Conservation (phyloP, 345 rosid species). For the Dipteronia dyeriana region DNA sequence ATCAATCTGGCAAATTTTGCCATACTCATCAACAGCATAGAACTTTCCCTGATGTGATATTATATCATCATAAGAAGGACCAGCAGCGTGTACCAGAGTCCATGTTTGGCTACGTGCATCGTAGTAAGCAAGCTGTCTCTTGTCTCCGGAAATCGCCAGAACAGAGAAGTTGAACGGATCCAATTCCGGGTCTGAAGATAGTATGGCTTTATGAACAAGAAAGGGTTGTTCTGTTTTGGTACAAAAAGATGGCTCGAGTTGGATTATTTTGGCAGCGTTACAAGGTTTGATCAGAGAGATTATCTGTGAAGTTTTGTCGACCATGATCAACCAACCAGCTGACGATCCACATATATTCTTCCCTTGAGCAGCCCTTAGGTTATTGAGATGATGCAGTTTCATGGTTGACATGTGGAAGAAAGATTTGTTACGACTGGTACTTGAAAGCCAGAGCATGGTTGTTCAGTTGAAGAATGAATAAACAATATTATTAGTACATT, state of each 20-base stretch:
- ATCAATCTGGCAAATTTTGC: background rate
- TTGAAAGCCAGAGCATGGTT: background rate
- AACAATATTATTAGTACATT: too few species aligned
- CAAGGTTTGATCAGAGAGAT: slow-evolving; percentile 3
- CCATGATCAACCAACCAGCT: background rate
- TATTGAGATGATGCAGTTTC: background rate
- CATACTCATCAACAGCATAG: slow-evolving; percentile 1
- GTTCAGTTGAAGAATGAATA: background rate
- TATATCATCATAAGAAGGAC: slow-evolving; percentile 1
- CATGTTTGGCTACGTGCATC: background rate
- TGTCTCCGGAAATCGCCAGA: too few species aligned
- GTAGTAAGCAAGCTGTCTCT: too few species aligned
- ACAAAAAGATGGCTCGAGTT: background rate
- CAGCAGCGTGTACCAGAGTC: background rate
- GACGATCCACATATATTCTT: slow-evolving; percentile 6
- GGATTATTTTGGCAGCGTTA: background rate
- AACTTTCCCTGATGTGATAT: background rate
- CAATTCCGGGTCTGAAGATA: background rate
- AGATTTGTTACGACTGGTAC: background rate
- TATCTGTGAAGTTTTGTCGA: background rate
- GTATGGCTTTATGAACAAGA: background rate
- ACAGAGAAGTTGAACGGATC: background rate
- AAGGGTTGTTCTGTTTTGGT: background rate
- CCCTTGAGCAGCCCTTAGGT: background rate
- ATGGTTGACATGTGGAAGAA: background rate